Conservation (phyloP, 768 basidiomycete genomes). For the Kwoniella heveanensis region DNA sequence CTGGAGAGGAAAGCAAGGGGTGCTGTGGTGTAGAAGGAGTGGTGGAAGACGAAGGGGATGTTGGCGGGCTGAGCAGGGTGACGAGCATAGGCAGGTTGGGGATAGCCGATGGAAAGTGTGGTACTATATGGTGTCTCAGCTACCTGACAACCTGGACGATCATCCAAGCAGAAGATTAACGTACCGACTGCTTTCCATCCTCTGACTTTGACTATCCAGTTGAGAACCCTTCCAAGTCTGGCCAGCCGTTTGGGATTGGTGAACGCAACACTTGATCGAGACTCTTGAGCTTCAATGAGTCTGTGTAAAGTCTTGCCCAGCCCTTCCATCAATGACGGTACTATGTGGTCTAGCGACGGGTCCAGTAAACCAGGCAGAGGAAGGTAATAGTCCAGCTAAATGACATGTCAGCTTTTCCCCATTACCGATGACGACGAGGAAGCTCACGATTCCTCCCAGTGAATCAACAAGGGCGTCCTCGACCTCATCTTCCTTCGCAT, state of each 20-base stretch:
- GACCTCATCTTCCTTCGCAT: conserved; percentile 58
- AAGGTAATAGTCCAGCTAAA: conserved; percentile 82
- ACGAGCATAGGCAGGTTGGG: conserved; percentile 76
- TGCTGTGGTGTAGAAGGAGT: conserved; percentile 57
- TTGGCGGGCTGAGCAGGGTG: conserved; percentile 61
- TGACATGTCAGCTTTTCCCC: not conserved
- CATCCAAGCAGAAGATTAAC: conserved; percentile 41
- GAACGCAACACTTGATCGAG: conserved; percentile 34
- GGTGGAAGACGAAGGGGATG: conserved; percentile 56
- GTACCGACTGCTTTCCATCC: conserved; percentile 89
- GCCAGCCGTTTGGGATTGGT: conserved; percentile 56
- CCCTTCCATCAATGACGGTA: conserved; percentile 70
- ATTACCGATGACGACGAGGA: not conserved
- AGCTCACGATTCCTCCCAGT: conserved; percentile 53
- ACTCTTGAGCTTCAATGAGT: conserved; percentile 60
- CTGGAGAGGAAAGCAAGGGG: conserved; percentile 34
- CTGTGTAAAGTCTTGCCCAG: conserved; percentile 53
- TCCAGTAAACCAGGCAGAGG: conserved; percentile 92
- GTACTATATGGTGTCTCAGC: conserved; percentile 61
- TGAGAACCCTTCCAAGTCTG: conserved; percentile 62
- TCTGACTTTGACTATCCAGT: conserved; percentile 80
- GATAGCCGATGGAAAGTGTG: conserved; percentile 91
- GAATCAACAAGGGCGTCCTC: conserved; percentile 44
- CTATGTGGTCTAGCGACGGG: conserved; percentile 77
- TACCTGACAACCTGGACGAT: conserved; percentile 1